These are phyloP conservation scores for Malassezia vespertilionis DNA, from an alignment of 1,284 basidiomycete species.

Conservation along the genomic window DNA sequence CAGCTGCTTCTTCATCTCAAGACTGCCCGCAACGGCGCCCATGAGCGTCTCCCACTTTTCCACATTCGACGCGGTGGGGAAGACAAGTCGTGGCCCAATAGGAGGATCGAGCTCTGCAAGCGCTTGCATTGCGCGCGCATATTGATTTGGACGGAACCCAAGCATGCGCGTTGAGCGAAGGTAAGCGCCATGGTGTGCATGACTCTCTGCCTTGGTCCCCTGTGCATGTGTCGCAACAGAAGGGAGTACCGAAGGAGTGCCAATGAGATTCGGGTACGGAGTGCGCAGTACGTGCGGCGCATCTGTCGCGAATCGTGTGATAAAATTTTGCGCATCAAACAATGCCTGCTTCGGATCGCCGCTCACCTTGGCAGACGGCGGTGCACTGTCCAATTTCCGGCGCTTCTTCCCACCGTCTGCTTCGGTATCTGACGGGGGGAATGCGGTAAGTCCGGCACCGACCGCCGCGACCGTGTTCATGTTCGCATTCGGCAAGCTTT, in stretches of 20 bases:
- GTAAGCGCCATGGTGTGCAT: slow-evolving; percentile 36
- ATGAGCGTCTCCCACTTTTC: slow-evolving; percentile 47
- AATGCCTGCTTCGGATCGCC: slow-evolving; percentile 35
- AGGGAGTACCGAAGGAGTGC: slow-evolving; percentile 38
- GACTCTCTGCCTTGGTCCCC: slow-evolving; percentile 15
- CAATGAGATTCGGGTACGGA: slow-evolving; percentile 40
- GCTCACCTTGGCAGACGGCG: slow-evolving; percentile 21
- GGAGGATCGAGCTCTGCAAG: slow-evolving; percentile 33
- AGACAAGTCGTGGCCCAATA: slow-evolving; percentile 34
- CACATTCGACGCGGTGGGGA: slow-evolving; percentile 39
- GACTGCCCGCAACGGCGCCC: slow-evolving; percentile 39
- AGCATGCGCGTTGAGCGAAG: slow-evolving; percentile 43
- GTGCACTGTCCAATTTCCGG: slow-evolving; percentile 19
- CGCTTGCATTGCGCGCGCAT: slow-evolving; percentile 28
- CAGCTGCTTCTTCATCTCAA: slow-evolving; percentile 43
- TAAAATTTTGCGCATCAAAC: slow-evolving; percentile 40
- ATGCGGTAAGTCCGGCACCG: slow-evolving; percentile 36
- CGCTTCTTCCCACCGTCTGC: slow-evolving; percentile 19
- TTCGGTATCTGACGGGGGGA: slow-evolving; percentile 1
- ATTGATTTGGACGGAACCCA: slow-evolving; percentile 33
- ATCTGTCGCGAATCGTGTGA: slow-evolving; percentile 33
- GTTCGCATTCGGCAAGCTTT: slow-evolving; percentile 33
- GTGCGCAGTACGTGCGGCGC: slow-evolving; percentile 13
- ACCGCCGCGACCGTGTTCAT: slow-evolving; percentile 33
- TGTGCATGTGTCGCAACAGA: slow-evolving; percentile 18